A percentile compares a stretch with the other conserved stretches of the same genome.
phyloP scores from a whole-genome alignment of 2,329 filamentous ascomycete species.

The Dryadomyces quercivorus region DNA sequence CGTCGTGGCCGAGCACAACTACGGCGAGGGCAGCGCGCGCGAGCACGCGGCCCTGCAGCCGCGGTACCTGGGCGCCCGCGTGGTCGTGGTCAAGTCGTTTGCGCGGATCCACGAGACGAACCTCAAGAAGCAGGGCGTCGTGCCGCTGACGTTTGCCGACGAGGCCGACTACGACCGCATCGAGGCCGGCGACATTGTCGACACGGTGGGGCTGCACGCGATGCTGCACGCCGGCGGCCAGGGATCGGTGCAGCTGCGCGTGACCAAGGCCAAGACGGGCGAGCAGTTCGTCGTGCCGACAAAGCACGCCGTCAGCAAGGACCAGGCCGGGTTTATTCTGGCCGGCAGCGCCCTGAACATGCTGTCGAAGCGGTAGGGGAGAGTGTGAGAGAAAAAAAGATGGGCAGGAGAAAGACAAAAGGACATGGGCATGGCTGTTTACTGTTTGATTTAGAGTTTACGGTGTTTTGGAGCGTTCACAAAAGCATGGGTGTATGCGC shows the following conservation, averaged over 20 bases:
- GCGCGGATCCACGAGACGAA: conserved; percentile 90
- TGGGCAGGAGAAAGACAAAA: background rate
- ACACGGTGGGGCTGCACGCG: conserved; percentile 72
- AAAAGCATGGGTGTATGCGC: too few relatives aligned
- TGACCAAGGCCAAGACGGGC: conserved; percentile 49
- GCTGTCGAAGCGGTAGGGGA: conserved; percentile 46
- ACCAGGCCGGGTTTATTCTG: conserved; percentile 85
- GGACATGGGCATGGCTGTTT: background rate
- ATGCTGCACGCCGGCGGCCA: conserved; percentile 67
- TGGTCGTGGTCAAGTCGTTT: conserved; percentile 71
- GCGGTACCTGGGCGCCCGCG: conserved; percentile 68
- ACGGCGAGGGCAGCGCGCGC: conserved; percentile 75
- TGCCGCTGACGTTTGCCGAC: conserved; percentile 82
- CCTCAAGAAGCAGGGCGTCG: conserved; percentile 92
- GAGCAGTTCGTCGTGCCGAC: conserved; percentile 60
- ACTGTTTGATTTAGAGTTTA: background rate
- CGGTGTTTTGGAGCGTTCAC: too few relatives aligned
- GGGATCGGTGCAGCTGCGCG: conserved; percentile 59
- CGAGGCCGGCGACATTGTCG: conserved; percentile 69
- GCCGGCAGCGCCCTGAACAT: conserved; percentile 91
- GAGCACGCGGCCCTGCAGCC: conserved; percentile 83
- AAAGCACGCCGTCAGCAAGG: conserved; percentile 78
- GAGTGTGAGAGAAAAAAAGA: background rate
- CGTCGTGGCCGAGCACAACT: conserved; percentile 95
- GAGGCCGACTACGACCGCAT: conserved; percentile 82